Percentiles rank a stretch among this genome's conserved stretches.
phyloP scores from a whole-genome alignment of 164 flowering plant genomes.

The Echeveria elegans region DNA sequence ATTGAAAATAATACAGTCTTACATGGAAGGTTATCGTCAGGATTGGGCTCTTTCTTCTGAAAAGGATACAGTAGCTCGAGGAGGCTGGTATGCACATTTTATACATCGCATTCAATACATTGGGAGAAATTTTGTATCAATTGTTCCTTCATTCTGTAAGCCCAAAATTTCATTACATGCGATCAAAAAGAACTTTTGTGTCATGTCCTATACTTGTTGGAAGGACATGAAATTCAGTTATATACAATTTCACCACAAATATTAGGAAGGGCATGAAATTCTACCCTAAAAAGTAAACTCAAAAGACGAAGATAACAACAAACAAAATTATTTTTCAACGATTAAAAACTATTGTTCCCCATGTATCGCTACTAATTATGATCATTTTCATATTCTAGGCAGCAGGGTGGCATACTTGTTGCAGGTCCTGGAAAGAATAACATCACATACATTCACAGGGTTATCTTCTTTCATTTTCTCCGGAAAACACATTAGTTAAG shows the following conservation, averaged over 20 bases:
- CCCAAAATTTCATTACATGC: neutral
- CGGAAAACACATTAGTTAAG: neutral
- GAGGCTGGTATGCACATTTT: slow-evolving; percentile 70
- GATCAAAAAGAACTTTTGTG: no score
- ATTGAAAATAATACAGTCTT: slow-evolving; percentile 71
- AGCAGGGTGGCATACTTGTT: slow-evolving; percentile 88
- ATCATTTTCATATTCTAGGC: slow-evolving; percentile 36
- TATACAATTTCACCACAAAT: no score
- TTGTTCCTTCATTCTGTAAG: neutral
- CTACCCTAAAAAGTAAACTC: no score
- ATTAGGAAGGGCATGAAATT: no score
- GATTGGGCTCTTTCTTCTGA: slow-evolving; percentile 91
- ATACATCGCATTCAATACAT: neutral
- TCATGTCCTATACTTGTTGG: neutral
- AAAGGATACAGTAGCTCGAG: slow-evolving; percentile 58
- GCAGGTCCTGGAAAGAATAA: slow-evolving; percentile 91
- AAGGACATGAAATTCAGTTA: neutral
- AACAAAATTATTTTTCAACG: no score
- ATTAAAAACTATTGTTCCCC: neutral
- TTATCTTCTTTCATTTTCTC: slow-evolving; percentile 8
- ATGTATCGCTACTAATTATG: neutral
- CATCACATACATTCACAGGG: slow-evolving; percentile 80
- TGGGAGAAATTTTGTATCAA: neutral
- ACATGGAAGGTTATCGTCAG: slow-evolving; percentile 93
- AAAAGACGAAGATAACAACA: no score